Percentiles rank a stretch among this genome's conserved stretches.
Conservation (phyloP, 768 basidiomycete species). For the Cyclocybe cylindracea region DNA sequence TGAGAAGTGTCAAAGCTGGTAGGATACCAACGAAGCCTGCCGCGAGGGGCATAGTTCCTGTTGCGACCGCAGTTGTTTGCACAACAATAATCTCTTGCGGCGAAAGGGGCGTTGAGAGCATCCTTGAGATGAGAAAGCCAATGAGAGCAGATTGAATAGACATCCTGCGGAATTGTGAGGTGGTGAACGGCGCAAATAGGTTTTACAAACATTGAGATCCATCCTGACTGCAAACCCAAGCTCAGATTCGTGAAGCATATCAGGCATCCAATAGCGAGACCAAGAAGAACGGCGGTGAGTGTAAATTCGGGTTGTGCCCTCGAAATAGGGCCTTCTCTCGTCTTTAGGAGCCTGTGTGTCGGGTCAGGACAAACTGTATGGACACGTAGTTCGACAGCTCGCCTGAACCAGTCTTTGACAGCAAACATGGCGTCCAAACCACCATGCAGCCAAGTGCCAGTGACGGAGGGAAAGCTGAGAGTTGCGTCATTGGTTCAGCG, state of each 20-base stretch:
- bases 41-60: conserved; percentile 86
- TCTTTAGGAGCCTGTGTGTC: conserved; percentile 14
- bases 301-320: conserved; percentile 43
- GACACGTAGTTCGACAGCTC: background rate
- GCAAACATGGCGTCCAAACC: background rate
- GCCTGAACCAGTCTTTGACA: conserved; percentile 23
- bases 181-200: too few species aligned
- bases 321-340: conserved; percentile 1
- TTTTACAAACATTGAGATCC: conserved; percentile 76
- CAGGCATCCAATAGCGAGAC: conserved; percentile 81
- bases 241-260: conserved; percentile 93
- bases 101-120: conserved; percentile 73
- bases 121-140: conserved; percentile 81
- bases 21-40: conserved; percentile 91
- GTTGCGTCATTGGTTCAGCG: too few species aligned
- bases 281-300: conserved; percentile 66
- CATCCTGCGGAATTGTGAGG: conserved; percentile 60
- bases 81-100: conserved; percentile 93
- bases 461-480: background rate
- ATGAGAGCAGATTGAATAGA: conserved; percentile 93
- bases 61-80: conserved; percentile 95
- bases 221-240: conserved; percentile 86
- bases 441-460: background rate
- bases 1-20: conserved; percentile 84
- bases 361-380: background rate